These are phyloP conservation scores for Vicia villosa DNA, from an alignment of 306 rosid species.

Conservation along the genomic window DNA sequence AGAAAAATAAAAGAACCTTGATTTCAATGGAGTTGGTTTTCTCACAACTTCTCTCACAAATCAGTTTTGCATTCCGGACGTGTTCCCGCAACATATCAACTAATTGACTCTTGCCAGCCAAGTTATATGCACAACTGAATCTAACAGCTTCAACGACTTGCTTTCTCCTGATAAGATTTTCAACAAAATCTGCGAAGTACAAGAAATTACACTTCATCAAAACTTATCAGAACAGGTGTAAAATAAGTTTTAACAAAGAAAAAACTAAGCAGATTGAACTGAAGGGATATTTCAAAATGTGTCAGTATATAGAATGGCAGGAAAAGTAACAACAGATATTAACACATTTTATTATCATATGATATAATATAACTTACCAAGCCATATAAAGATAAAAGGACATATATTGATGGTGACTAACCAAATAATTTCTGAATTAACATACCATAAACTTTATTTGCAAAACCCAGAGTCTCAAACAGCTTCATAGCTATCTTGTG, in stretches of 20 bases:
- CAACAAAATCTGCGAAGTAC: not conserved
- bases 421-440: not conserved
- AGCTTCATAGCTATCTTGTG: slow-evolving; percentile 18
- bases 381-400: not conserved
- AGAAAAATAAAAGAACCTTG: slow-evolving; percentile 38
- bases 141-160: not conserved
- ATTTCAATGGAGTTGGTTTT: slow-evolving; percentile 30
- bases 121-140: slow-evolving; percentile 5
- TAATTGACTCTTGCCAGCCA: slow-evolving; percentile 37
- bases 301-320: not conserved
- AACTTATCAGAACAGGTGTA: not conserved
- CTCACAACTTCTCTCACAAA: slow-evolving; percentile 8
- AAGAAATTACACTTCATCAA: not conserved
- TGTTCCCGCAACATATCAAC: slow-evolving; percentile 41
- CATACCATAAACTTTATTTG: slow-evolving; percentile 18
- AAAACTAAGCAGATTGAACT: not conserved
- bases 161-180: not conserved
- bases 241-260: not conserved
- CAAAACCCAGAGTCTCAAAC: slow-evolving; percentile 1
- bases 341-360: not conserved
- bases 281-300: not conserved
- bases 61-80: slow-evolving; percentile 30
- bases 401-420: not conserved
- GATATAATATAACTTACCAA: not conserved
- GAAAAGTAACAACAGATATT: not conserved